Evolutionary conservation across 257 asterid genomes (phyloP), one percentile per base, ranked within the genome.

Genomic region (Ligustrum vulgare): DNA sequence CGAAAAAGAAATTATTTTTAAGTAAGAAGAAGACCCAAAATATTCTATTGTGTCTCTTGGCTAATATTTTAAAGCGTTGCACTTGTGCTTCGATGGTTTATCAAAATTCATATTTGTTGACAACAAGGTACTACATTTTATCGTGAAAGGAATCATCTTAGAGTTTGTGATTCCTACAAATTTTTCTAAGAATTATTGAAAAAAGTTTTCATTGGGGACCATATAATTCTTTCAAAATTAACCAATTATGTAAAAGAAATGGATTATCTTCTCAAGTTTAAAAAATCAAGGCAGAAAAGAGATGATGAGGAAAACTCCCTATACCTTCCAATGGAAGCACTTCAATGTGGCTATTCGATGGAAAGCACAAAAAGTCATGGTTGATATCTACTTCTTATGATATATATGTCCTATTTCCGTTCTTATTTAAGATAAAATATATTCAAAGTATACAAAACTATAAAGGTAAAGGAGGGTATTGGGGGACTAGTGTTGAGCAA

Each of bases 311-410:
- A 70, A 56, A 20, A 20, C 51, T 69, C 35, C 70, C 75, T 62
- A 16, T 66, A 39, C 23, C 84, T 78, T 79, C 89, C 87, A 82
- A 73, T 80, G 64, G 80, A 81, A 67, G 86, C 69, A 84, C 47
- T 75, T 83, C 74, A 79, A 81, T 63, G 84, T 85, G 89, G 87
- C 84, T 82, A 77, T 75, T 83, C 71, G 81, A 86, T 63, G 6
- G 68, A 83, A 85, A 83, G 83, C 92, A 86, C 77, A 81, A 82
- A 81, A 82, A 78, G 82, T 74, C 69, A 32, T 39, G 43, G 60
- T n/a, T 32, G 32, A 64, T 74, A 41, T 64, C 31, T 76, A 74
- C 77, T 79, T 28, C 70, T 45, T 72, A 10, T 60, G 6, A 10
- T 41, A 41, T 41, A 11, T 41, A 10, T 41, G 16, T 41, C 49